Conservation (phyloP, 805 yeast species). For the Saturnispora zaruensis region DNA sequence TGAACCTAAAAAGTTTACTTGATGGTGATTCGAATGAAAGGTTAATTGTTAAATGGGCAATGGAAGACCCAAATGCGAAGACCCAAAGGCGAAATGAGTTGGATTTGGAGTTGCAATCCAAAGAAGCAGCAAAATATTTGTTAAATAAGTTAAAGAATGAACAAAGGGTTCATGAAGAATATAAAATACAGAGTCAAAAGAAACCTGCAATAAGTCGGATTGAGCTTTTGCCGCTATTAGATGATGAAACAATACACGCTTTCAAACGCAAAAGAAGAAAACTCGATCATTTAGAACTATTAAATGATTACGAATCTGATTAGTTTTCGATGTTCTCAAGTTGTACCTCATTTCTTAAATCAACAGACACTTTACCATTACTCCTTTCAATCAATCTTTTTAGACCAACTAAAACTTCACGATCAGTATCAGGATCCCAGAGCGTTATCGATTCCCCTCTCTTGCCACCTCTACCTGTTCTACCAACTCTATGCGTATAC, state of each 20-base stretch:
- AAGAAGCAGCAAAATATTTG: constrained; percentile 42
- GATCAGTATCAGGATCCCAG: constrained; percentile 32
- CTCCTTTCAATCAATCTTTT: constrained; percentile 39
- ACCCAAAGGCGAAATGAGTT: constrained; percentile 18
- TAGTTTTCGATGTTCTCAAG: constrained; percentile 15
- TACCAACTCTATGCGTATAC: constrained; percentile 87
- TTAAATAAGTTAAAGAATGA: constrained; percentile 24
- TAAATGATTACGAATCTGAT: constrained; percentile 36
- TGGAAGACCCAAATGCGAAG: constrained; percentile 32
- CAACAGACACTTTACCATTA: constrained; percentile 4
- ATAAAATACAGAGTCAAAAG: not conserved
- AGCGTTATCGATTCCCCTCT: constrained; percentile 71
- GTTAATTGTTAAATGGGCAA: constrained; percentile 77
- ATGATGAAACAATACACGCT: not conserved
- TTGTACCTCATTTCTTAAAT: not conserved
- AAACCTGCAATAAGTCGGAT: not conserved
- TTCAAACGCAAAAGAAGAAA: not conserved
- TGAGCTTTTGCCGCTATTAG: not conserved
- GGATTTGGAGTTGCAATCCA: constrained; percentile 27
- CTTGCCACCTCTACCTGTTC: constrained; percentile 94
- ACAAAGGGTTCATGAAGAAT: not conserved
- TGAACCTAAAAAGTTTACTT: constrained; percentile 36
- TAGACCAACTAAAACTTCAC: constrained; percentile 42
- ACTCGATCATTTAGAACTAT: constrained; percentile 6
- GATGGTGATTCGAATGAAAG: constrained; percentile 42